Evolutionary conservation across 2,329 filamentous ascomycete species (phyloP).

Genomic region (Dactylonectria macrodidyma): DNA sequence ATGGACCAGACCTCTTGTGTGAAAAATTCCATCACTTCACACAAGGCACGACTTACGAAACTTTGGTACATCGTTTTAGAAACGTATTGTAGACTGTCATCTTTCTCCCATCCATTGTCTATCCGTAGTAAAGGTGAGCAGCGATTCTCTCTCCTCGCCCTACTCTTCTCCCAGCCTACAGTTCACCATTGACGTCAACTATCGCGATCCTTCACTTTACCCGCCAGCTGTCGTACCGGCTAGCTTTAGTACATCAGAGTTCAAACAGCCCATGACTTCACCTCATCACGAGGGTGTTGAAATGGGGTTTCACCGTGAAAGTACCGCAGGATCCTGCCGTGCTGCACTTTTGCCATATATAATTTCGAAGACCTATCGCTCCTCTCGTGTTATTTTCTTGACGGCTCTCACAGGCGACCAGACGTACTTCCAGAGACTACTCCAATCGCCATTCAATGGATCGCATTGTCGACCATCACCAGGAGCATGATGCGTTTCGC

Average conservation of each 20-base stretch:
- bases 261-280: not conserved
- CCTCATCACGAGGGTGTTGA: not conserved
- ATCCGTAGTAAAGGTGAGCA: not conserved
- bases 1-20: not conserved
- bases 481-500: conserved; percentile 10
- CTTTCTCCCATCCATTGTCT: not conserved
- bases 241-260: not conserved
- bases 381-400: conserved; percentile 7
- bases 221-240: not conserved
- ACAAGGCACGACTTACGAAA: not conserved
- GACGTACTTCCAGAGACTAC: conserved; percentile 17
- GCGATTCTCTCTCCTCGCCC: not conserved
- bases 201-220: not conserved
- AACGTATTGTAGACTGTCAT: not conserved
- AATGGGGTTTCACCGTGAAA: conserved; percentile 10
- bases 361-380: conserved; percentile 17
- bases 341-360: conserved; percentile 19
- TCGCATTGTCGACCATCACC: conserved; percentile 8
- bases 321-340: conserved; percentile 10
- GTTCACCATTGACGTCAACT: not conserved
- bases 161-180: not conserved
- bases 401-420: conserved; percentile 6
- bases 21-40: not conserved
- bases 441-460: conserved; percentile 10
- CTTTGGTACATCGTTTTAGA: not conserved